Percentiles rank a stretch among this genome's conserved stretches.
Evolutionary conservation across 441 rosid species (phyloP).

Genomic region (Brassica balearica): DNA sequence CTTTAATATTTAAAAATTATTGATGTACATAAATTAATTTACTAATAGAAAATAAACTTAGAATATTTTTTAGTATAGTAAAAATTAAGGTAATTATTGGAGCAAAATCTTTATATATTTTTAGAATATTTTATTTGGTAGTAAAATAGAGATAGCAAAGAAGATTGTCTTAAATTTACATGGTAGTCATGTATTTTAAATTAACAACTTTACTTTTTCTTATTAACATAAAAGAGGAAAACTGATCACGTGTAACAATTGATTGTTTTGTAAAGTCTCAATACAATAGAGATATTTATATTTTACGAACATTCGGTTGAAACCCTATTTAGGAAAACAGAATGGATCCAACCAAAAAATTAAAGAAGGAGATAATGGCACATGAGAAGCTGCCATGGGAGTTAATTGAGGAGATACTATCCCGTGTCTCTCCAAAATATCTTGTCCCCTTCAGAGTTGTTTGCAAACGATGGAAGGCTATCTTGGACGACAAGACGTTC

Average conservation of each 20-base stretch:
- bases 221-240: neutral
- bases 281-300: neutral
- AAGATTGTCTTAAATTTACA: too few relatives aligned
- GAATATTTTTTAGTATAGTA: too few relatives aligned
- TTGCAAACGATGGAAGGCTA: neutral
- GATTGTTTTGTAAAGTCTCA: neutral
- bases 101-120: too few relatives aligned
- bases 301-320: neutral
- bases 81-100: too few relatives aligned
- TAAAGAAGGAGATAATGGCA: neutral
- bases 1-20: too few relatives aligned
- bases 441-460: neutral
- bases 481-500: neutral
- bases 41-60: too few relatives aligned
- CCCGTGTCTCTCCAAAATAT: neutral
- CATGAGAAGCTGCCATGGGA: neutral
- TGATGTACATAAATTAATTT: too few relatives aligned
- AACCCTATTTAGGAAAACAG: neutral
- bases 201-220: too few relatives aligned
- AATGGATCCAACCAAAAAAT: neutral
- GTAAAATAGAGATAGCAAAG: too few relatives aligned
- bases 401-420: neutral
- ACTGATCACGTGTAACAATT: neutral
- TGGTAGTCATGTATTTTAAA: too few relatives aligned
- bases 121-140: too few relatives aligned